These are phyloP conservation scores for Prunus kanzakura DNA, from an alignment of 306 rosid genomes.

Conservation along the genomic window DNA sequence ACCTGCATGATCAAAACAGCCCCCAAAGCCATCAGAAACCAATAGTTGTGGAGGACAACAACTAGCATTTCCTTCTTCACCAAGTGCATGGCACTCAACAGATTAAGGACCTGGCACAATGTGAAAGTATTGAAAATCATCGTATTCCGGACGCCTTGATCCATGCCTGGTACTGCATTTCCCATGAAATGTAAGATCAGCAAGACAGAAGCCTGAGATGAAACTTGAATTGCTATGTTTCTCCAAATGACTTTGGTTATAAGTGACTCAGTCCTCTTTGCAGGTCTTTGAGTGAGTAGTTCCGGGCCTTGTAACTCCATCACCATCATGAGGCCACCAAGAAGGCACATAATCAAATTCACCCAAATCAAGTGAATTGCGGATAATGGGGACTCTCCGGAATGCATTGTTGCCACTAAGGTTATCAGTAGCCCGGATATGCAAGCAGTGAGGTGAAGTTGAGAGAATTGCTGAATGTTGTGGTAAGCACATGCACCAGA, in stretches of 20 bases:
- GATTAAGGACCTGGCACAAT: conserved; percentile 55
- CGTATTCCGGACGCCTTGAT: conserved; percentile 27
- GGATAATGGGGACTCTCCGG: conserved; percentile 59
- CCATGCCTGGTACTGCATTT: conserved; percentile 9
- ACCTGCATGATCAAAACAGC: conserved; percentile 40
- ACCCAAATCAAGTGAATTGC: conserved; percentile 52
- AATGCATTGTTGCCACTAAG: conserved; percentile 31
- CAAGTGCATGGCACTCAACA: conserved; percentile 38
- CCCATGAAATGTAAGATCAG: conserved; percentile 38
- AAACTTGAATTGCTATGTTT: conserved; percentile 45
- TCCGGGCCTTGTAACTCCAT: conserved; percentile 38
- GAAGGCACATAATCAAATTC: conserved; percentile 35
- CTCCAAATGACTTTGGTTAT: conserved; percentile 30
- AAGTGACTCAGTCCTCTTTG: conserved; percentile 21
- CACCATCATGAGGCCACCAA: conserved; percentile 55
- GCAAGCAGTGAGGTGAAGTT: conserved; percentile 42
- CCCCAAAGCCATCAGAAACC: conserved; percentile 36
- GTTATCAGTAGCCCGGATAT: conserved; percentile 42
- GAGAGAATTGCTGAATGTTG: conserved; percentile 57
- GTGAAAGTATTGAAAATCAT: conserved; percentile 56
- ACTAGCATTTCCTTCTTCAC: conserved; percentile 23
- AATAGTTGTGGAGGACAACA: conserved; percentile 23
- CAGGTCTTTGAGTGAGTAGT: conserved; percentile 17
- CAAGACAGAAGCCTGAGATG: conserved; percentile 37
- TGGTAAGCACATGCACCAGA: conserved; percentile 37